phyloP scores from a whole-genome alignment of 2,329 filamentous ascomycete species.

The Colletotrichum nymphaeae region DNA sequence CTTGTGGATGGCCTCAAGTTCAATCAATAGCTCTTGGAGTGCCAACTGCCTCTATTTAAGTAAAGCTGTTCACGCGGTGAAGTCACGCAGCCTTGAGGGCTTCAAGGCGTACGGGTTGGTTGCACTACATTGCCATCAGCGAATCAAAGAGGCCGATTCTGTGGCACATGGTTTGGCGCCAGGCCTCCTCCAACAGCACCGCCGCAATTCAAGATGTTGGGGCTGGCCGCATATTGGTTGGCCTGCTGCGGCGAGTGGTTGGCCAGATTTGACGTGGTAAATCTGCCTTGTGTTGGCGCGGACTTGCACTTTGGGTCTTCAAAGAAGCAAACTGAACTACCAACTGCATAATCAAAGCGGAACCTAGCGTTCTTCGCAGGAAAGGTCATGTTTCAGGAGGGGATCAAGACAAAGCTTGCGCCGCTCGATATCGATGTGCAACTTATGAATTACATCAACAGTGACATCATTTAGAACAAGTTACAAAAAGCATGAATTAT shows the following conservation, averaged over 20 bases:
- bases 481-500: too few relatives aligned
- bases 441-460: too few relatives aligned
- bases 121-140: background rate
- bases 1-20: too few relatives aligned
- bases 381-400: too few relatives aligned
- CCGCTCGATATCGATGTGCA: too few relatives aligned
- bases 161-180: background rate
- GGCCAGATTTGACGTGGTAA: background rate
- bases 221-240: constrained; percentile 5
- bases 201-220: background rate
- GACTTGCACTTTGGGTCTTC: background rate
- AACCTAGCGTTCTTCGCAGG: background rate
- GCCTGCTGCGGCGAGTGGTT: background rate
- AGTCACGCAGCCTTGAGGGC: background rate
- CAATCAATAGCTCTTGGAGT: too few relatives aligned
- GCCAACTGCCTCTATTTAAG: background rate
- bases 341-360: too few relatives aligned
- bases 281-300: constrained; percentile 9
- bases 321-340: too few relatives aligned
- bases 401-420: too few relatives aligned
- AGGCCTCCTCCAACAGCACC: background rate
- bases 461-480: too few relatives aligned
- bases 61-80: too few relatives aligned
- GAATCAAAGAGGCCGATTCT: background rate
- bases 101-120: background rate